A percentile compares a stretch with the other conserved stretches of the same genome.
Evolutionary conservation across 2,329 filamentous ascomycete species (phyloP).

Genomic region (Ophiocordyceps camponoti-rufipedis): DNA sequence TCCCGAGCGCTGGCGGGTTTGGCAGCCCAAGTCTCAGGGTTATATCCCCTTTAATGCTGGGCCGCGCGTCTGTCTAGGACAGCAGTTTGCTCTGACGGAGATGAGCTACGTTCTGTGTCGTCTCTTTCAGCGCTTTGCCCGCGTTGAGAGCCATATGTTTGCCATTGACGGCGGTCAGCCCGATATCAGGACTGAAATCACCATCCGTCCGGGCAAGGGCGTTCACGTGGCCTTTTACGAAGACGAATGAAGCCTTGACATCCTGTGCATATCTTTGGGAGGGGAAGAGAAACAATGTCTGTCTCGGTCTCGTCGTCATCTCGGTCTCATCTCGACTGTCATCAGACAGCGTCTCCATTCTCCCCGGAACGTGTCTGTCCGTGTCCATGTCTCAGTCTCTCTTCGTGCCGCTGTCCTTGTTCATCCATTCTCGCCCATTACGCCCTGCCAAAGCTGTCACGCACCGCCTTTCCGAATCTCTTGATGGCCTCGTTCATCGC

Average conservation of each 20-base stretch:
- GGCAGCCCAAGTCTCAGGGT: constrained; percentile 47
- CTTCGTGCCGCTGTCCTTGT: background rate
- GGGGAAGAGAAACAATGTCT: too few species aligned
- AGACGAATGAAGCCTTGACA: constrained; percentile 10
- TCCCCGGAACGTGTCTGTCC: background rate
- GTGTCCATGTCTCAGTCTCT: background rate
- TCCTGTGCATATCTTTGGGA: too few species aligned
- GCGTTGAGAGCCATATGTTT: constrained; percentile 38
- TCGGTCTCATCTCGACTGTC: background rate
- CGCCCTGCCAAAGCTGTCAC: constrained; percentile 28
- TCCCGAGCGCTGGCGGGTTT: constrained; percentile 47
- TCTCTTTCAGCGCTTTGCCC: constrained; percentile 53
- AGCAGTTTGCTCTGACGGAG: constrained; percentile 67
- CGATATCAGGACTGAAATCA: constrained; percentile 38
- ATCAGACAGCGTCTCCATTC: background rate
- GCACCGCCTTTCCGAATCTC: constrained; percentile 59
- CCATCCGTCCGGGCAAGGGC: constrained; percentile 38
- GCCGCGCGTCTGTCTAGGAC: constrained; percentile 55
- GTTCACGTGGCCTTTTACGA: constrained; percentile 39
- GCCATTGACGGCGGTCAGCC: constrained; percentile 35
- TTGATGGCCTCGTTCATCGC: constrained; percentile 55
- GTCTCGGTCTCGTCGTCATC: too few species aligned
- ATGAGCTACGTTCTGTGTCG: constrained; percentile 55
- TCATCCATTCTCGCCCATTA: background rate
- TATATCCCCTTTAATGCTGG: constrained; percentile 63